These are phyloP conservation scores for Fusarium solani-melongenae DNA, from an alignment of 2,329 filamentous ascomycete species.

Conservation along the genomic window DNA sequence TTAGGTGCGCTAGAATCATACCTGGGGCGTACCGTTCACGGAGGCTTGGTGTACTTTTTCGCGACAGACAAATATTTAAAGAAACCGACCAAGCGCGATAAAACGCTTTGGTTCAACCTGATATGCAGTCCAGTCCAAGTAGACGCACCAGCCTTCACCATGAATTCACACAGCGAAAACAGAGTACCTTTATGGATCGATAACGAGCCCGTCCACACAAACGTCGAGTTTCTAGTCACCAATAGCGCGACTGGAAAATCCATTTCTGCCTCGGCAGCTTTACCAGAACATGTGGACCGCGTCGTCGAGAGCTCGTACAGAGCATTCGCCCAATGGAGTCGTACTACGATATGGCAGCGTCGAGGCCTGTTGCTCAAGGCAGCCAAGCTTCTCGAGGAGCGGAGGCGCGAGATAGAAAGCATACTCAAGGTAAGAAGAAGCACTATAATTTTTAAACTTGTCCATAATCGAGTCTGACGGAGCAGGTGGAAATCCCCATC, in stretches of 20 bases:
- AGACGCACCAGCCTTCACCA: not conserved
- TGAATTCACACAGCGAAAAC: not conserved
- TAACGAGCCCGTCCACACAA: not conserved
- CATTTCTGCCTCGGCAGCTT: not conserved
- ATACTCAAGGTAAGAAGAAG: not conserved
- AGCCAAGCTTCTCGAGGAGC: not conserved
- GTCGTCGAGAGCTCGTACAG: not conserved
- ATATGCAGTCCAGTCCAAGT: not conserved
- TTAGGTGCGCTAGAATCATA: too few relatives aligned
- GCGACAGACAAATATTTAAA: not conserved
- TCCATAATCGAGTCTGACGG: not conserved
- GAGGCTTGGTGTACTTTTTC: not conserved
- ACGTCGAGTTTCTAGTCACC: not conserved
- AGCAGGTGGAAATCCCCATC: not conserved
- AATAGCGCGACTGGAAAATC: not conserved
- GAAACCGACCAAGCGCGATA: not conserved
- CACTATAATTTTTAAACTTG: too few relatives aligned
- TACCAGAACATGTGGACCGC: not conserved
- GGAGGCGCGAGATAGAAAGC: not conserved
- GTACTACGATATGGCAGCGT: not conserved
- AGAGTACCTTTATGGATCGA: not conserved
- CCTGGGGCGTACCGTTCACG: too few relatives aligned
- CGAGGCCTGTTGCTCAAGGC: not conserved
- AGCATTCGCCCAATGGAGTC: not conserved
- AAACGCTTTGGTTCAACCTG: not conserved